phyloP scores from a whole-genome alignment of 495 filamentous ascomycete genomes.

The Hypoxylon crocopeplum region DNA sequence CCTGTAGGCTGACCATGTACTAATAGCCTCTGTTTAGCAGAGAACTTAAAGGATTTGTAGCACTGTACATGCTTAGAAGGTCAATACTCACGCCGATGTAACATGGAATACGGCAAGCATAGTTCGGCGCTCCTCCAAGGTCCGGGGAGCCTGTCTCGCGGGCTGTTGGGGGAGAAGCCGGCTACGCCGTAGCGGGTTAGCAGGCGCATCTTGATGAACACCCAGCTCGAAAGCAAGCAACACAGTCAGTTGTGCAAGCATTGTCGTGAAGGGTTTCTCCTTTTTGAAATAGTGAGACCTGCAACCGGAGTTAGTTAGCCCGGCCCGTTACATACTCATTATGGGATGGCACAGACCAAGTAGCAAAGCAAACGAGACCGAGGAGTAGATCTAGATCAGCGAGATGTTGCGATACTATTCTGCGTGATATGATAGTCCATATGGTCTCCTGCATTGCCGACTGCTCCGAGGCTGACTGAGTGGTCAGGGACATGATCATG shows the following conservation, averaged over 20 bases:
- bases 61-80: background rate
- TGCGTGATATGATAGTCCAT: slow-evolving; percentile 30
- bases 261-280: slow-evolving; percentile 31
- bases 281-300: slow-evolving; percentile 37
- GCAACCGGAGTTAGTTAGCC: background rate
- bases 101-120: slow-evolving; percentile 43
- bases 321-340: background rate
- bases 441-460: slow-evolving; percentile 22
- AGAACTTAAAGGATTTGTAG: background rate
- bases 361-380: slow-evolving; percentile 26
- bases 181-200: slow-evolving; percentile 15
- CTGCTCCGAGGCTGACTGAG: slow-evolving; percentile 19
- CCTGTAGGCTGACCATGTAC: slow-evolving; percentile 31
- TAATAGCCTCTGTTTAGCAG: slow-evolving; percentile 5
- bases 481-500: slow-evolving; percentile 34
- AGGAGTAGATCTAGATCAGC: slow-evolving; percentile 31
- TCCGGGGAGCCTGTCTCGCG: slow-evolving; percentile 13
- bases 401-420: slow-evolving; percentile 27
- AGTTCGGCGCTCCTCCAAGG: slow-evolving; percentile 30
- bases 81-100: slow-evolving; percentile 48
- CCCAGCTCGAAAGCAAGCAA: slow-evolving; percentile 27
- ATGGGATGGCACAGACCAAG: slow-evolving; percentile 18
- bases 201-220: slow-evolving; percentile 21
- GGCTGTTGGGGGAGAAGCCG: slow-evolving; percentile 5
- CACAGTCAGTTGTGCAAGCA: slow-evolving; percentile 29